Evolutionary conservation across 352 stramenopile genomes (phyloP).

Genomic region (Globisporangium irregulare): DNA sequence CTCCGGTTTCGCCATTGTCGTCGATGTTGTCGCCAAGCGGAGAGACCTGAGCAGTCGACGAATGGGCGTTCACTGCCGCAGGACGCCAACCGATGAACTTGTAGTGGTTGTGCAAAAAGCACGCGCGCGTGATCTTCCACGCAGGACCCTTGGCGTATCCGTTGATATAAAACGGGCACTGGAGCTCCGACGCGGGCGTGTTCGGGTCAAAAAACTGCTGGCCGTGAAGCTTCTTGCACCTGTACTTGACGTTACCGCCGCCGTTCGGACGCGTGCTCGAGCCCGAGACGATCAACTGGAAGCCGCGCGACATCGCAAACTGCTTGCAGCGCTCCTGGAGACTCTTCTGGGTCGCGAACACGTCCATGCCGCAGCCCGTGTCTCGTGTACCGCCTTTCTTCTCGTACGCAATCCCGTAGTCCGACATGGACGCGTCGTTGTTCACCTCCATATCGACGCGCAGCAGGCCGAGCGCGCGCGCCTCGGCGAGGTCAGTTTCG

Average conservation of each 20-base stretch:
- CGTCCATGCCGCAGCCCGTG: conserved; percentile 47
- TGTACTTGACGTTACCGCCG: conserved; percentile 81
- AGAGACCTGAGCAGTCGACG: not conserved
- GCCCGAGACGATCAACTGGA: conserved; percentile 65
- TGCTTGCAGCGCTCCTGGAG: conserved; percentile 78
- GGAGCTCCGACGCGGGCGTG: conserved; percentile 42
- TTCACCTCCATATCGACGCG: conserved; percentile 41
- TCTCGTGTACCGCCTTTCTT: conserved; percentile 62
- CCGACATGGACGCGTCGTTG: conserved; percentile 34
- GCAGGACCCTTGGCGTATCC: conserved; percentile 56
- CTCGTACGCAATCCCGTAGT: conserved; percentile 76
- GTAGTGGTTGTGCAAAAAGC: conserved; percentile 82
- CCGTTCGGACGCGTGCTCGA: conserved; percentile 66
- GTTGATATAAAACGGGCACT: conserved; percentile 83
- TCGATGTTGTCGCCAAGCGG: not conserved
- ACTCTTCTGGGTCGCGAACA: conserved; percentile 57
- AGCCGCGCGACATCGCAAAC: conserved; percentile 71
- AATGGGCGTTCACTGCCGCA: conserved; percentile 5
- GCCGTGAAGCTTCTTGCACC: conserved; percentile 75
- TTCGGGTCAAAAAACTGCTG: conserved; percentile 73
- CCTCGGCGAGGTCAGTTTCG: conserved; percentile 48
- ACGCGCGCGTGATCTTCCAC: conserved; percentile 78
- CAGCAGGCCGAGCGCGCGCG: conserved; percentile 46
- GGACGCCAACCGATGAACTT: conserved; percentile 75
- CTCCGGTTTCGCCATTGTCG: not conserved